Percentiles rank a stretch among this genome's conserved stretches.
These are phyloP conservation scores for Colletotrichum musicola DNA, from an alignment of 2,329 filamentous ascomycete species.

Conservation along the genomic window DNA sequence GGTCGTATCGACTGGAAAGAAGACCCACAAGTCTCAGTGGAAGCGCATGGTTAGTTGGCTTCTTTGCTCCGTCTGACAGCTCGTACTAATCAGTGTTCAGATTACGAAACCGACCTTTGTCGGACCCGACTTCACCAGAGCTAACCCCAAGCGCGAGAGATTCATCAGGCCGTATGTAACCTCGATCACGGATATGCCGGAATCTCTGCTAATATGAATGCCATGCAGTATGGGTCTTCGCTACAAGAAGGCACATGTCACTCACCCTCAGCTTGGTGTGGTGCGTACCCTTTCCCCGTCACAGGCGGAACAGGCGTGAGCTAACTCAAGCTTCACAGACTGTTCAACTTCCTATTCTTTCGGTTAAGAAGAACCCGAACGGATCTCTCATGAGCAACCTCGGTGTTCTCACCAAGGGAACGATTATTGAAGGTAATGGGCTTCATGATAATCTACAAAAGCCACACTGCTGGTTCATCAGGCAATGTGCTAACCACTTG, in stretches of 20 bases:
- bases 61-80: not conserved
- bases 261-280: slow-evolving; percentile 83
- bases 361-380: slow-evolving; percentile 77
- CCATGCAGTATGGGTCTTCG: slow-evolving; percentile 41
- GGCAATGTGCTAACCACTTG: not conserved
- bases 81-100: slow-evolving; percentile 31
- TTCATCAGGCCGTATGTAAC: not conserved
- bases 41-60: slow-evolving; percentile 73
- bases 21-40: slow-evolving; percentile 84
- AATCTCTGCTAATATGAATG: not conserved
- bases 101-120: slow-evolving; percentile 91
- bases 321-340: slow-evolving; percentile 46
- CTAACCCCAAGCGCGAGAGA: slow-evolving; percentile 81
- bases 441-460: no score
- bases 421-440: slow-evolving; percentile 38
- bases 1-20: slow-evolving; percentile 96
- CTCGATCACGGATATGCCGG: slow-evolving; percentile 47
- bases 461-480: not conserved
- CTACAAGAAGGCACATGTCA: slow-evolving; percentile 67
- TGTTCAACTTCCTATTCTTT: slow-evolving; percentile 76
- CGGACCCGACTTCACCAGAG: slow-evolving; percentile 87
- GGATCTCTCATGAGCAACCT: slow-evolving; percentile 83
- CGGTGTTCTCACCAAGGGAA: slow-evolving; percentile 89
- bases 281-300: not conserved
- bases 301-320: not conserved